Conservation (phyloP, 495 filamentous ascomycete species). For the Daldinia caldariorum region DNA sequence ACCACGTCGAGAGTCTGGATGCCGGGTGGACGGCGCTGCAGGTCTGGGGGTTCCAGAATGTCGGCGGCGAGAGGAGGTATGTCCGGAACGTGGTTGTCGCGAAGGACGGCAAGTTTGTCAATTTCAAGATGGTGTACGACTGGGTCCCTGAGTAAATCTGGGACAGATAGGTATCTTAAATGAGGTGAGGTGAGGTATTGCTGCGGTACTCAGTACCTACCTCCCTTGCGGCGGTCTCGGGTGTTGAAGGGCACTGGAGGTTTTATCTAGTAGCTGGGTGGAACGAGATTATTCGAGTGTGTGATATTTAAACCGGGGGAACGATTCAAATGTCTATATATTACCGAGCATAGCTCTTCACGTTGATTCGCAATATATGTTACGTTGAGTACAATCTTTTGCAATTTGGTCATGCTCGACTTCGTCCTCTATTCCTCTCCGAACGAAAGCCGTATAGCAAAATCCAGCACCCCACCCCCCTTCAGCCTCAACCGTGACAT, state of each 20-base stretch:
- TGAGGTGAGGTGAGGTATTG: background rate
- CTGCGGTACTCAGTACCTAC: background rate
- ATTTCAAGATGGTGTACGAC: constrained; percentile 79
- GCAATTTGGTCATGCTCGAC: background rate
- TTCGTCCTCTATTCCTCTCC: constrained; percentile 9
- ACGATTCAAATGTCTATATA: background rate
- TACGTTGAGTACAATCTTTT: background rate
- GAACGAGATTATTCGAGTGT: background rate
- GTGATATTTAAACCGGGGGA: background rate
- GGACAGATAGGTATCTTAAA: background rate
- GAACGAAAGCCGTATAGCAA: constrained; percentile 5
- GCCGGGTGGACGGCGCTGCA: constrained; percentile 68
- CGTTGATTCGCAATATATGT: constrained; percentile 1
- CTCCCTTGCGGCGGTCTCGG: too few species aligned
- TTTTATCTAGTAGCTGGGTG: too few species aligned
- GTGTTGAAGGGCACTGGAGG: too few species aligned
- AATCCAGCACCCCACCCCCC: background rate
- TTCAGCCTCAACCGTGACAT: background rate
- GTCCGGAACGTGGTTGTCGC: constrained; percentile 70
- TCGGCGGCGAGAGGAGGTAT: constrained; percentile 71
- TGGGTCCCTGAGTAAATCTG: constrained; percentile 48
- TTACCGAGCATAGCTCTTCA: constrained; percentile 2
- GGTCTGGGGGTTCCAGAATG: constrained; percentile 63
- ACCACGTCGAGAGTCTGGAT: constrained; percentile 63
- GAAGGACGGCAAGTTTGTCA: constrained; percentile 69